Conservation (phyloP, 345 rosid species). For the Eucalyptus albens region DNA sequence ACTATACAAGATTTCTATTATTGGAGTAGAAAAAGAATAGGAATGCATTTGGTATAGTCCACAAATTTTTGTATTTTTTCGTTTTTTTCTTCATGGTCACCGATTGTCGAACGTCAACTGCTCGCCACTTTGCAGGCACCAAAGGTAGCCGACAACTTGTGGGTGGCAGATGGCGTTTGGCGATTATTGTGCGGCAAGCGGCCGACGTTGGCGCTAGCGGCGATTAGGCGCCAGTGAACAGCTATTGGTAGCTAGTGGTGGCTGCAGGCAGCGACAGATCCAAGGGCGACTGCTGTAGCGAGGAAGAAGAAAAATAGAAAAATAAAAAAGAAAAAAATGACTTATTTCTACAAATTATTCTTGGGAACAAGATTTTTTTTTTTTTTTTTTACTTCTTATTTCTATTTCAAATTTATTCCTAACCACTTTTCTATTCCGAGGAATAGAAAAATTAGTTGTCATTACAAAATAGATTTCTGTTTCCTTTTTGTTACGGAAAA, state of each 20-base stretch:
- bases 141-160: rapidly evolving
- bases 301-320: too few species aligned
- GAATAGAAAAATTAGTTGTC: too few species aligned
- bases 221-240: rapidly evolving
- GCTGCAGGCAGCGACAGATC: rapidly evolving
- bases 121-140: rapidly evolving
- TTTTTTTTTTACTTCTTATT: too few species aligned
- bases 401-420: rapidly evolving
- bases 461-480: rapidly evolving
- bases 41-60: rapidly evolving
- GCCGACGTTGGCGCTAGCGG: rapidly evolving
- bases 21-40: too few species aligned
- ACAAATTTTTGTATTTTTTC: too few species aligned
- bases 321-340: too few species aligned
- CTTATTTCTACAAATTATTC: too few species aligned
- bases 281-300: rapidly evolving
- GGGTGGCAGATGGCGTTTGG: rapidly evolving
- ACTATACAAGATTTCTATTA: too few species aligned
- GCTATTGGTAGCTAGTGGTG: too few species aligned
- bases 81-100: too few species aligned
- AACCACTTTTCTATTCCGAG: too few species aligned
- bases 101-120: rapidly evolving
- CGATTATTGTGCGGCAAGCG: rapidly evolving
- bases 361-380: rapidly evolving
- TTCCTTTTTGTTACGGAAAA: rapidly evolving